phyloP scores from a whole-genome alignment of 768 basidiomycete genomes.

The Pisolithus tinctorius region DNA sequence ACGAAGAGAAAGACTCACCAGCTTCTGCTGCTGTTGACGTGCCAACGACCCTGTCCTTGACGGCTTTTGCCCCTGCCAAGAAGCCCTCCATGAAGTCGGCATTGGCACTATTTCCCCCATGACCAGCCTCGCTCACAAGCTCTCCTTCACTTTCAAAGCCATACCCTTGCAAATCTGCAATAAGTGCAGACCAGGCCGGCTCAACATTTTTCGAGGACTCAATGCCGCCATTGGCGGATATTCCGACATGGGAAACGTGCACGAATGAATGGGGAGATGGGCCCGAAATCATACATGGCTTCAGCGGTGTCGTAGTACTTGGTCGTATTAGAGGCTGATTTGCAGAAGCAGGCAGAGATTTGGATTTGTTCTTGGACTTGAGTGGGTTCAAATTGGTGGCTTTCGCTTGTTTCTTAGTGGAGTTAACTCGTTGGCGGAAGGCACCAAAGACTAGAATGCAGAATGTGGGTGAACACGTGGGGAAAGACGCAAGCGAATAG shows the following conservation, averaged over 20 bases:
- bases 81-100: constrained; percentile 31
- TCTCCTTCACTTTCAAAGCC: constrained; percentile 26
- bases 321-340: constrained; percentile 4
- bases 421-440: constrained; percentile 17
- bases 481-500: background rate
- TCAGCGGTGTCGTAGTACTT: constrained; percentile 33
- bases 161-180: constrained; percentile 36
- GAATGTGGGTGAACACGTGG: background rate
- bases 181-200: constrained; percentile 45
- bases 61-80: constrained; percentile 9
- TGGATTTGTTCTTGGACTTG: constrained; percentile 3
- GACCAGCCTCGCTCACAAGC: constrained; percentile 14
- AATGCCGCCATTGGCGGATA: constrained; percentile 42
- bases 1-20: background rate
- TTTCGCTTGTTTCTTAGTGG: constrained; percentile 20
- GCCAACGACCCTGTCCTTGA: background rate
- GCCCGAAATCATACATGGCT: constrained; percentile 42
- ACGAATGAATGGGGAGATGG: constrained; percentile 57
- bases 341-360: background rate
- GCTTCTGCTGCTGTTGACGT: background rate
- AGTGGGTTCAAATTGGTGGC: constrained; percentile 5
- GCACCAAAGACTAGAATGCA: constrained; percentile 17
- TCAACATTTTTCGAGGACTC: constrained; percentile 50
- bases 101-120: constrained; percentile 9
- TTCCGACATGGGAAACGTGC: constrained; percentile 60